Percentiles rank a stretch among this genome's conserved stretches.
phyloP scores from a whole-genome alignment of 208 protist species.

The Trypanosoma avium region DNA sequence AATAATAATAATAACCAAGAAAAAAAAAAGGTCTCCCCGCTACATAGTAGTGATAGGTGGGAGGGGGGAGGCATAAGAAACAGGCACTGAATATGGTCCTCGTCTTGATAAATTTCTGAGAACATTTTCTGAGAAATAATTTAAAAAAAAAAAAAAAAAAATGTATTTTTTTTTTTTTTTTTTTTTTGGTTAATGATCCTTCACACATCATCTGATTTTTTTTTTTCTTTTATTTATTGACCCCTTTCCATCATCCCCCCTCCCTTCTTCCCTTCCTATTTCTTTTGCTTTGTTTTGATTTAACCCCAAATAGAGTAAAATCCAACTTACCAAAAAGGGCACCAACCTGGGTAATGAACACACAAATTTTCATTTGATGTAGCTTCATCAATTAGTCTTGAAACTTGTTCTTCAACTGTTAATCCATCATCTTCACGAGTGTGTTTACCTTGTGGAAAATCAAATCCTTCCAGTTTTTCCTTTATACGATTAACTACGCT shows the following conservation, averaged over 20 bases:
- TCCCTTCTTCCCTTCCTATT: neutral
- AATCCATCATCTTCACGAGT: conserved; percentile 51
- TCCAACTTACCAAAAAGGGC: conserved; percentile 95
- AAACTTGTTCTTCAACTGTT: conserved; percentile 86
- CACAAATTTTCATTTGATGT: conserved; percentile 99
- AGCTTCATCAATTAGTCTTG: conserved; percentile 96
- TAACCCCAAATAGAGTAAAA: neutral
- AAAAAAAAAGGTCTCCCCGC: too few relatives aligned
- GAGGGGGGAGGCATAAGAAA: too few relatives aligned
- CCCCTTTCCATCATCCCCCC: neutral
- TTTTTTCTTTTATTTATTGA: conserved; percentile 8
- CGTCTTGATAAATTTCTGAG: too few relatives aligned
- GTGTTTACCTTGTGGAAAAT: conserved; percentile 82
- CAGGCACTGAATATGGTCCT: too few relatives aligned
- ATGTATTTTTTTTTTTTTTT: conserved; percentile 19
- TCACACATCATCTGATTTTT: neutral
- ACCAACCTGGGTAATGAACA: conserved; percentile 99
- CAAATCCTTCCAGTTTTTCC: conserved; percentile 97
- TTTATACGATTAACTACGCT: conserved; percentile 96
- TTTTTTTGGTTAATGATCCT: neutral
- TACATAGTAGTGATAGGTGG: too few relatives aligned
- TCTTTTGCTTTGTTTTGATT: neutral
- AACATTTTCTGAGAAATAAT: too few relatives aligned
- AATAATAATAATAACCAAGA: too few relatives aligned
- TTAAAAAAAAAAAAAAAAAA: too few relatives aligned